These are phyloP conservation scores for Yarrowia hollandica DNA, from an alignment of 805 yeast genomes.

Conservation along the genomic window DNA sequence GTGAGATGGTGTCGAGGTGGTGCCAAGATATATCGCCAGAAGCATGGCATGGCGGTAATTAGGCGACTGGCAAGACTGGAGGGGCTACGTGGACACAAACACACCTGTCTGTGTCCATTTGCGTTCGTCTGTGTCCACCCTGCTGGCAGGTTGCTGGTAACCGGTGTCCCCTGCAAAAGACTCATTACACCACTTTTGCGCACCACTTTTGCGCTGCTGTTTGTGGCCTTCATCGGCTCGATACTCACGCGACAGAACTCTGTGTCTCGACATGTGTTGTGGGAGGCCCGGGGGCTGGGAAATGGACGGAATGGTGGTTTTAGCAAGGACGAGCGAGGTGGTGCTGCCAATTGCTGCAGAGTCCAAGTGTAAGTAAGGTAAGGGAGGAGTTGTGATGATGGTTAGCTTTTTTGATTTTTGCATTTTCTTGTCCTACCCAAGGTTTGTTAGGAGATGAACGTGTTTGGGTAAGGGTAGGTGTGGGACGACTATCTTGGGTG, in stretches of 20 bases:
- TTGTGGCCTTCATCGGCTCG: too few relatives aligned
- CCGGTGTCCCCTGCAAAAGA: too few relatives aligned
- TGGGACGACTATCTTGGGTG: too few relatives aligned
- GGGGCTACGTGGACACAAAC: too few relatives aligned
- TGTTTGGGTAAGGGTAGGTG: conserved; percentile 7
- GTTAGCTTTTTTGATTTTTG: conserved; percentile 24
- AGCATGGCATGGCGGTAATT: too few relatives aligned
- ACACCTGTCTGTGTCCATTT: too few relatives aligned
- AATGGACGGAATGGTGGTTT: conserved; percentile 27
- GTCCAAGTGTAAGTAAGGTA: conserved; percentile 22
- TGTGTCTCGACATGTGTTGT: conserved; percentile 28
- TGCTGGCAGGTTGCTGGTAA: too few relatives aligned
- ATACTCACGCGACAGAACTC: conserved; percentile 29
- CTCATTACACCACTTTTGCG: not conserved
- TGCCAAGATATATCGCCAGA: not conserved
- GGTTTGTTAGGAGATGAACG: conserved; percentile 23
- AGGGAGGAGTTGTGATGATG: conserved; percentile 28
- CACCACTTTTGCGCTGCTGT: not conserved
- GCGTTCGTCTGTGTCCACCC: not conserved
- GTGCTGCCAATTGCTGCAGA: conserved; percentile 29
- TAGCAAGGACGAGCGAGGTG: conserved; percentile 21
- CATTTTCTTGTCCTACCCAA: conserved; percentile 1
- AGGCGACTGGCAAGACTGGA: too few relatives aligned
- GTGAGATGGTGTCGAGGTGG: too few relatives aligned
- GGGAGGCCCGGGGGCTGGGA: conserved; percentile 26